Percentiles rank a stretch among this genome's conserved stretches.
These are phyloP conservation scores for Xylariaceae sp. DNA, from an alignment of 2,329 filamentous ascomycete species.

Conservation along the genomic window DNA sequence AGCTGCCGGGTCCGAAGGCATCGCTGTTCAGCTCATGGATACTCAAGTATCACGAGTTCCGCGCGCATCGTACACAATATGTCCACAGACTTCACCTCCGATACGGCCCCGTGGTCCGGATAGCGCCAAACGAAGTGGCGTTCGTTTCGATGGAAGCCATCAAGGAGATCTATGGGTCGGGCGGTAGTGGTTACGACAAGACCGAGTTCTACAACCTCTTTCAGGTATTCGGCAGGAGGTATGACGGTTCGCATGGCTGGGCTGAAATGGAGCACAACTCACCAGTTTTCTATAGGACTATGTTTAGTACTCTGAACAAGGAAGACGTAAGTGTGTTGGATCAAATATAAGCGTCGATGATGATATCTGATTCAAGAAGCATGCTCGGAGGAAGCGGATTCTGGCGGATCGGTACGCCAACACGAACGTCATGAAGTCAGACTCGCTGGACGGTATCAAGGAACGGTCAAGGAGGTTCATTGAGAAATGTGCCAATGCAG, in stretches of 20 bases:
- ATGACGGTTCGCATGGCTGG: conserved; percentile 2
- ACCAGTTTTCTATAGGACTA: conserved; percentile 38
- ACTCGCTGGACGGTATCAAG: conserved; percentile 52
- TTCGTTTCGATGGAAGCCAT: conserved; percentile 53
- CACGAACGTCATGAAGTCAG: conserved; percentile 56
- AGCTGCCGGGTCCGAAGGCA: conserved; percentile 43
- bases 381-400: conserved; percentile 58
- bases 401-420: conserved; percentile 67
- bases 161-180: conserved; percentile 60
- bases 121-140: conserved; percentile 55
- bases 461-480: conserved; percentile 54
- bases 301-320: conserved; percentile 57
- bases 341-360: background rate
- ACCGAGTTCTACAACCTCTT: conserved; percentile 62
- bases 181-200: conserved; percentile 61
- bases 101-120: conserved; percentile 54
- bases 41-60: conserved; percentile 54
- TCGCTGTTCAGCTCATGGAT: conserved; percentile 47
- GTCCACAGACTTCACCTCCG: conserved; percentile 50
- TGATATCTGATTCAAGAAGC: conserved; percentile 34
- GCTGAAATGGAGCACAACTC: background rate
- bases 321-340: conserved; percentile 38
- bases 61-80: conserved; percentile 47
- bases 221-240: conserved; percentile 52
- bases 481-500: conserved; percentile 43